Conservation (phyloP, 208 protist genomes). For the Entamoeba invadens region DNA sequence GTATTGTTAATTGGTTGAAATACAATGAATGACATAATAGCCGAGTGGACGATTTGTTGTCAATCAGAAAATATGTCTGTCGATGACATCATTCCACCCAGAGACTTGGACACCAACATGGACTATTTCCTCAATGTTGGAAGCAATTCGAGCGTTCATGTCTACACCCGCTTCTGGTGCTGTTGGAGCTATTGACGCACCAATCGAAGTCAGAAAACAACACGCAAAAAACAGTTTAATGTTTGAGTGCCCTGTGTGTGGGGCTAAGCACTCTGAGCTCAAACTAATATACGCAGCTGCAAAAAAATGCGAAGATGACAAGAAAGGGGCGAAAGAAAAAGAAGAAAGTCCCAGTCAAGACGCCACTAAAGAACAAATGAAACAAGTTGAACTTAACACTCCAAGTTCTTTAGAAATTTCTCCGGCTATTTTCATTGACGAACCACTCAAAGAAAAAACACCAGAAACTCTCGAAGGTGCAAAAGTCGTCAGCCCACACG, state of each 20-base stretch:
- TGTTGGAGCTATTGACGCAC: neutral
- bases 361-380: too few species aligned
- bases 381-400: too few species aligned
- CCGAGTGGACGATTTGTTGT: conserved; percentile 41
- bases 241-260: neutral
- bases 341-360: neutral
- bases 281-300: neutral
- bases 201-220: neutral
- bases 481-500: too few species aligned
- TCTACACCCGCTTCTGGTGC: neutral
- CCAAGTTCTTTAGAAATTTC: too few species aligned
- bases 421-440: too few species aligned
- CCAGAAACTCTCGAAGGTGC: too few species aligned
- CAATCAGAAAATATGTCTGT: conserved; percentile 40
- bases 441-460: too few species aligned
- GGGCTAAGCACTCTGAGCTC: neutral
- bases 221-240: neutral
- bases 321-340: neutral
- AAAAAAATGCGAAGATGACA: neutral
- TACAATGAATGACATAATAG: too few species aligned
- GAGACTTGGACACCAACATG: conserved; percentile 44
- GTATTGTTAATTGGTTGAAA: too few species aligned
- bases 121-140: conserved; percentile 30
- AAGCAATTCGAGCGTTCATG: neutral
- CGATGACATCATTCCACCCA: conserved; percentile 40